Conservation (phyloP, 441 rosid species). For the Adansonia rubrostipa region DNA sequence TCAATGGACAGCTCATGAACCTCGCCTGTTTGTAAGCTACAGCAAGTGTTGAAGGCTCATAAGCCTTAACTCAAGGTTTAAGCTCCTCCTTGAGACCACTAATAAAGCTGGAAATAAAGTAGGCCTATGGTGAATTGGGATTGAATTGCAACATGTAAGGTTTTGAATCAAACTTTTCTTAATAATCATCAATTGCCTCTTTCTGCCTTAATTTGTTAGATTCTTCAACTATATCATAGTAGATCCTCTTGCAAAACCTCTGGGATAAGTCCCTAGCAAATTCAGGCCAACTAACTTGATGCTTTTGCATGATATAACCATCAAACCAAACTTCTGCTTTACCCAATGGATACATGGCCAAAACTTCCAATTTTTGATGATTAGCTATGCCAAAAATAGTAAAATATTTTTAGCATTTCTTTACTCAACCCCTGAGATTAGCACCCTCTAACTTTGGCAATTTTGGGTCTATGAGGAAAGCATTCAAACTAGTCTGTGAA, state of each 20-base stretch:
- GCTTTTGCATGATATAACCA: background rate
- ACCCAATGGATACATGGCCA: background rate
- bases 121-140: background rate
- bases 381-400: background rate
- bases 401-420: background rate
- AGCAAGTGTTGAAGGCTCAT: background rate
- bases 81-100: background rate
- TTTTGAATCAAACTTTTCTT: background rate
- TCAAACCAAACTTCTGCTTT: background rate
- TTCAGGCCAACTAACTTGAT: background rate
- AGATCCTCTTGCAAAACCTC: background rate
- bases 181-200: background rate
- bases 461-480: no score
- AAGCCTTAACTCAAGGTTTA: background rate
- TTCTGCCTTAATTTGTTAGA: background rate
- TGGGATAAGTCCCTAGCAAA: background rate
- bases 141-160: background rate
- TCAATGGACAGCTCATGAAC: no score
- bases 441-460: background rate
- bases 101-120: background rate
- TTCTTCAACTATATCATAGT: background rate
- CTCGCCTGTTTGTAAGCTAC: background rate
- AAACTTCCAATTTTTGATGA: background rate
- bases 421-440: background rate
- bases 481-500: no score